Base-by-base conservation (phyloP, 345 rosid genomes). In the Lepidium aucheri region DNA sequence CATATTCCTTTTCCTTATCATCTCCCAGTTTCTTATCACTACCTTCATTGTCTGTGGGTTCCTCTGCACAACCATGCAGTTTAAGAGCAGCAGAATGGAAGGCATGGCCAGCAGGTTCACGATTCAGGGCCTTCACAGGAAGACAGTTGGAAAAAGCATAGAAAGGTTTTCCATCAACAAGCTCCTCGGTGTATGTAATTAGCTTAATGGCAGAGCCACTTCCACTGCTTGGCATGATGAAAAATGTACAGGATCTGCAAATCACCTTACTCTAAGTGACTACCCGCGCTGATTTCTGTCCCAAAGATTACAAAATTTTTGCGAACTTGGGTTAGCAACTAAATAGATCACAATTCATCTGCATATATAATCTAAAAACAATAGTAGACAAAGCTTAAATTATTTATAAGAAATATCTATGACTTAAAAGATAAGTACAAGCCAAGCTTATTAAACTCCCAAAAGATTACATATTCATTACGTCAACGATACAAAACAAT, bases 101-200 rank as follows among this genome's bases (percentile, higher is more conserved):
- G 69, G 96, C 62, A 76, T 83, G 93, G 15, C 96, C 99, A 69
- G 99, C 97, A 50, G 99, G 97, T 68, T 95, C 99, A 46, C 78
- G 87, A 34, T 80, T 81, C 33, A 57, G 64, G 51, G 91, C 91
- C 84, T 95, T 95, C 34, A 86, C 68, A 14, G 99, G 96, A 72
- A 84, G 85, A 74, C 86, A 78, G 74, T 91, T 95, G 20, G 99
- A 95, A 69, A 82, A 80, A 68, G 81, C 82, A 69, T 68, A 82
- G 6, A 89, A 40, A 5, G 97, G 90, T 63, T 85, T 80, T 14
- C 95, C 90, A 66, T 84, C 90, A 26, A 82, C 79, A 63, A 95
- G 92, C 74, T 91, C 97, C 56, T 83, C 76, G 8, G 93, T 80
- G 79, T 89, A 91, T 17, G 88, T 56, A 60, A 95, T 84, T 17